Base-by-base conservation (phyloP, 2,329 filamentous ascomycete genomes). In the Aspergillus ochraceus region DNA sequence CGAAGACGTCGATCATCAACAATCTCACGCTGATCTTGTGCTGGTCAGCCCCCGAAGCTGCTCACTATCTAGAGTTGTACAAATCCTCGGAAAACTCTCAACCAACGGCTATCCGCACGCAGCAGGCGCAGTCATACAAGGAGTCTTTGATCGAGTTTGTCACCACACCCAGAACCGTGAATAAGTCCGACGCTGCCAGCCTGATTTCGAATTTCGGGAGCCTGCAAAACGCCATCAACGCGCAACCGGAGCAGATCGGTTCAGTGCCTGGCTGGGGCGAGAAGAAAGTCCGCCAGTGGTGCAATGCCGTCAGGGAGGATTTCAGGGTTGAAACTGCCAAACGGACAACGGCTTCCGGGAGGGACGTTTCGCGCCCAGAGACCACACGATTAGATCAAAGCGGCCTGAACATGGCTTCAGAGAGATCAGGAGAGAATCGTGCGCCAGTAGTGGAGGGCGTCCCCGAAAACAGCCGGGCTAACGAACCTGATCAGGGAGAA, bases 41-140 rank as follows among this genome's bases (percentile, higher is more conserved):
- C 79, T 99, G 95, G 95, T 94, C 90, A 6, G 91, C 94, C 17
- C 90, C 91, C 60, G 95, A 99, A 79, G 94, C 93, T 2, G 95
- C 91, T 0, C 88, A 94, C 68, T 99, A 99, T 71, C 83, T 99
- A 24, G 95, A 98, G 73, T 81, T 97, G 10, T 98, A 94, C 83
- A 99, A 99, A 76, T 91, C 89, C 1, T 96, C 92, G 70, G 95
- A 99, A 77, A 88, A 96, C 73, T 91, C 93, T 36, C 90, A 92
- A 26, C 84, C 86, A 4, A 87, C 87, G 0, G 90, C 90, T 32
- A 98, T 99, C 75, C 88, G 89, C 60, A 92, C 92, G 11, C 89
- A 92, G 67, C 92, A 96, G 76, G 87, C 90, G 1, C 89, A 88
- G 20, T 88, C 87, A 55, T 98, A 97, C 70, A 86, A 90, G 6